Evolutionary conservation across 192 early-diverging fungal genomes (phyloP), one percentile per base, ranked within the genome.

Genomic region (Kickxella alabastrina): DNA sequence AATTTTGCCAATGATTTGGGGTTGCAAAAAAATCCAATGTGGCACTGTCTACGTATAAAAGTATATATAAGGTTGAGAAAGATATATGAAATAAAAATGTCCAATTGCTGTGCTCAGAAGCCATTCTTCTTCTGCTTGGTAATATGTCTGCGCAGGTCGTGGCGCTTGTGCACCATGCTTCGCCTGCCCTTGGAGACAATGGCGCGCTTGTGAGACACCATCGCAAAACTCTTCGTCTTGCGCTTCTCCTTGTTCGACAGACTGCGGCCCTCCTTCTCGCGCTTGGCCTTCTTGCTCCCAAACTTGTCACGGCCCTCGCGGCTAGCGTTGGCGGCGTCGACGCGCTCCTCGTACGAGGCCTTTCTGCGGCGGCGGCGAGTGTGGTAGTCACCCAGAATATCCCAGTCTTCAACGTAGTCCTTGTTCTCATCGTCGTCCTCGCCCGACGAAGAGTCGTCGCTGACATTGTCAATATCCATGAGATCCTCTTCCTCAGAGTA

Each of bases 251-350:
- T 80, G 78, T 97, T 98, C 49, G 95, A 92, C 22, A 86, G 82
- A 24, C 83, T 86, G 43, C 79, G 74, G 43, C 80, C 79, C 34
- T 82, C 80, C 27, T 79, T 65, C 17, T 87, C 82, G 32, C 88
- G 89, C 63, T 91, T 91, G 48, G 89, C 87, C 81, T 92, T 93
- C 47, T 72, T 80, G 25, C 92, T 91, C 24, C 88, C 86, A 68
- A 84, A 98, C 79, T 95, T 92, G 27, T 91, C 82, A 31, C 92
- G 85, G 14, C 90, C 93, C 65, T 96, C 90, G 29, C 96, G 87
- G 35, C 93, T 93, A 13, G 81, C 84, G 65, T 87, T 75, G 61
- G 95, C 89, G n/a, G 87, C 83, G 27, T 83, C 85, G 65, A 94
- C 75, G 59, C 93, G 85, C 49, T 90, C 88, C 47, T 92, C 92